These are phyloP conservation scores for Solidago caesia DNA, from an alignment of 129 eudicot genomes.

Conservation along the genomic window DNA sequence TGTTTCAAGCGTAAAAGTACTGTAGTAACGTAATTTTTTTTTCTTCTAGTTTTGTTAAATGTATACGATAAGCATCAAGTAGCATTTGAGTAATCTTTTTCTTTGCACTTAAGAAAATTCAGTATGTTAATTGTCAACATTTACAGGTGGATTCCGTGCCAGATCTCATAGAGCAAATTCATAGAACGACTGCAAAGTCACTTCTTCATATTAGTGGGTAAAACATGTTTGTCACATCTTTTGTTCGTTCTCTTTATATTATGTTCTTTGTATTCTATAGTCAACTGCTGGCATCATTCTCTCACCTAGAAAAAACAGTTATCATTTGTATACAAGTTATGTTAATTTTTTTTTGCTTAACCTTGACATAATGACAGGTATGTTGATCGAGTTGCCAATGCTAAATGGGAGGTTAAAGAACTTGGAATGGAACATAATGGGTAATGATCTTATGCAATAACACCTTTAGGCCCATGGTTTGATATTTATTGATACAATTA, in stretches of 20 bases:
- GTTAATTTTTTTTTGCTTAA: constrained; percentile 12
- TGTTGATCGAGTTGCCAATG: constrained; percentile 84
- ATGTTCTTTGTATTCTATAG: constrained; percentile 12
- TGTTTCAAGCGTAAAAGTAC: neutral
- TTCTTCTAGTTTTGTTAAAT: neutral
- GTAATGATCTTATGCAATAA: constrained; percentile 35
- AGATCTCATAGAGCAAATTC: constrained; percentile 76
- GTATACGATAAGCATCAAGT: neutral
- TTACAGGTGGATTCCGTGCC: constrained; percentile 92
- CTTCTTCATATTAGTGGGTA: constrained; percentile 95
- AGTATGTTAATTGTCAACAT: neutral
- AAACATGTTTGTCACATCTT: constrained; percentile 32
- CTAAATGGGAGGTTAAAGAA: constrained; percentile 99
- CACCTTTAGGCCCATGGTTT: neutral
- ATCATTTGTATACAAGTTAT: neutral
- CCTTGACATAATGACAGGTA: constrained; percentile 60
- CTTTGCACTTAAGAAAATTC: neutral
- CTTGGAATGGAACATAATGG: constrained; percentile 98
- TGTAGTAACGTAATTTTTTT: constrained; percentile 4
- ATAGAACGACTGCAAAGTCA: constrained; percentile 80
- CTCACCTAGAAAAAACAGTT: neutral
- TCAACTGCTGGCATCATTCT: neutral
- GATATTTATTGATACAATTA: constrained; percentile 9
- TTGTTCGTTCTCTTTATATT: constrained; percentile 13
- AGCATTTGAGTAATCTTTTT: neutral